A percentile compares a stretch with the other conserved stretches of the same genome.
These are phyloP conservation scores for Aspergillus chevalieri DNA, from an alignment of 2,329 filamentous ascomycete species.

Conservation along the genomic window DNA sequence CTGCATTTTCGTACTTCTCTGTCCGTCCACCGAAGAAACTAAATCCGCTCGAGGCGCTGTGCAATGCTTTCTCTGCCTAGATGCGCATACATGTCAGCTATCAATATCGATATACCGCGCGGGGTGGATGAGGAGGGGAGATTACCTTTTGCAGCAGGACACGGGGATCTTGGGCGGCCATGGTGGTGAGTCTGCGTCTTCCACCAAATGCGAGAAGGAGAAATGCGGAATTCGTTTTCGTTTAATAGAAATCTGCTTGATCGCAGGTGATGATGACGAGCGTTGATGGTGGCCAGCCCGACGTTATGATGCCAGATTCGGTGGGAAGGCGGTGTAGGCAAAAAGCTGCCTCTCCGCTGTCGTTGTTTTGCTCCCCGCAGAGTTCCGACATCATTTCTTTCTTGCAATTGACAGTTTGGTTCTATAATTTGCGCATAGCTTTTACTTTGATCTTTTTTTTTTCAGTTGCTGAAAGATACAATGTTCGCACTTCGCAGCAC, in stretches of 20 bases:
- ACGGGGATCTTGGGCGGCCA: slow-evolving; percentile 67
- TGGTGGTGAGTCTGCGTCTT: slow-evolving; percentile 30
- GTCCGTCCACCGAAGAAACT: slow-evolving; percentile 79
- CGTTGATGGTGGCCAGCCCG: slow-evolving; percentile 12
- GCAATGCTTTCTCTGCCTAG: slow-evolving; percentile 79
- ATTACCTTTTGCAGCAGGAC: slow-evolving; percentile 70
- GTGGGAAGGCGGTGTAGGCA: background rate
- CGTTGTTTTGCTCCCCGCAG: background rate
- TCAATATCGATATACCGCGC: slow-evolving; percentile 16
- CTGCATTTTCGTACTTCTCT: slow-evolving; percentile 86
- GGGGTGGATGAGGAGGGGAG: slow-evolving; percentile 6
- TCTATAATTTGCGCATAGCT: slow-evolving; percentile 8
- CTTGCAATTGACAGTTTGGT: background rate
- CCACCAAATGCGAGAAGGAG: slow-evolving; percentile 1
- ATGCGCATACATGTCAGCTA: slow-evolving; percentile 22
- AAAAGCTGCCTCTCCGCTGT: background rate
- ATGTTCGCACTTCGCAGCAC: slow-evolving; percentile 13
- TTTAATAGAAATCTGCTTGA: background rate
- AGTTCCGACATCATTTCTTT: background rate
- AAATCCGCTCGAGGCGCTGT: slow-evolving; percentile 72
- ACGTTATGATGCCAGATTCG: background rate
- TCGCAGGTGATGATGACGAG: background rate
- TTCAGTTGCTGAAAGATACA: background rate
- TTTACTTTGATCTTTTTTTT: background rate
- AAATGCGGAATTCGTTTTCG: background rate